phyloP scores from a whole-genome alignment of 441 rosid species.

The Rhodomyrtus psidioides region DNA sequence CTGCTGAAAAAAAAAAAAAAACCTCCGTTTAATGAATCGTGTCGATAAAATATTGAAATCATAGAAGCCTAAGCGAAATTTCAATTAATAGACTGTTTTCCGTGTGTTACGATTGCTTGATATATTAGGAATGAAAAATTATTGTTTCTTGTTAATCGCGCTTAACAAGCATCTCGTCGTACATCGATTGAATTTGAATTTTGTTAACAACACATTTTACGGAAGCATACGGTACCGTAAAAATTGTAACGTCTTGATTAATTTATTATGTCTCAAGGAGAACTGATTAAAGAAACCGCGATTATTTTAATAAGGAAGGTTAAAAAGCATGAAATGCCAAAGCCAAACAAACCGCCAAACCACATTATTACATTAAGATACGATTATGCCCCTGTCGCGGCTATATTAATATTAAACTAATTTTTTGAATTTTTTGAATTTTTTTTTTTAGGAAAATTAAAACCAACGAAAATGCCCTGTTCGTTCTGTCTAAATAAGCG shows the following conservation, averaged over 20 bases:
- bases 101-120: background rate
- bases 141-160: accelerated
- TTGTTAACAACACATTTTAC: accelerated
- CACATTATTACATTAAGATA: background rate
- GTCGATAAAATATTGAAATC: background rate
- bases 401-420: background rate
- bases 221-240: accelerated
- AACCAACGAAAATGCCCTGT: background rate
- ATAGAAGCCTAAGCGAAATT: background rate
- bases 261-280: background rate
- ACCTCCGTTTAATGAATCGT: background rate
- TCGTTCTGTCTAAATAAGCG: background rate
- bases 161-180: accelerated
- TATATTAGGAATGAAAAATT: too few relatives aligned
- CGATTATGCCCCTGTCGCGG: background rate
- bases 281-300: background rate
- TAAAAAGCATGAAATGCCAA: background rate
- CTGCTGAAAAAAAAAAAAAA: background rate
- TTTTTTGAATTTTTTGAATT: background rate
- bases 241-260: background rate
- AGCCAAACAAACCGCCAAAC: background rate
- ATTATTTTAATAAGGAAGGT: background rate
- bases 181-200: background rate
- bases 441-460: background rate
- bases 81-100: accelerated